Conservation (phyloP, 2,329 filamentous ascomycete species). For the Apiospora rasikravindrae region DNA sequence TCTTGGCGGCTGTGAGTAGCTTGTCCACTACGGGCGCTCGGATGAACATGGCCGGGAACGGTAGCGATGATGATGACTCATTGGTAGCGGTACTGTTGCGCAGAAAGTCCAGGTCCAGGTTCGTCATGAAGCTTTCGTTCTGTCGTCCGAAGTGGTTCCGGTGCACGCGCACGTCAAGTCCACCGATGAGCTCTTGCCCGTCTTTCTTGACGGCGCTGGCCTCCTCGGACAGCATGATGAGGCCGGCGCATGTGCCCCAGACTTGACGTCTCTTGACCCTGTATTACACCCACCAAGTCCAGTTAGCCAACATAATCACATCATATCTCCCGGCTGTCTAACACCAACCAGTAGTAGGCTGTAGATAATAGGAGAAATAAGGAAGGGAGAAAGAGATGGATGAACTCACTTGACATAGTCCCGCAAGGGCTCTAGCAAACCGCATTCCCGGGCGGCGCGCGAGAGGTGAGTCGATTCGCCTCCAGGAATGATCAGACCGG, state of each 20-base stretch:
- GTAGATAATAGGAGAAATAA: conserved; percentile 18
- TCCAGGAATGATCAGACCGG: conserved; percentile 80
- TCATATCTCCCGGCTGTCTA: too few relatives aligned
- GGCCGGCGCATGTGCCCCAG: conserved; percentile 95
- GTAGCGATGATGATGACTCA: conserved; percentile 33
- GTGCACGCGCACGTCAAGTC: conserved; percentile 87
- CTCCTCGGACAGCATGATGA: conserved; percentile 87
- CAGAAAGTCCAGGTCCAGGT: conserved; percentile 76
- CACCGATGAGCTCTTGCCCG: conserved; percentile 91
- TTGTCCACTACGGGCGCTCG: conserved; percentile 91
- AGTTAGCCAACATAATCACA: too few relatives aligned
- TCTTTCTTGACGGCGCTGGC: conserved; percentile 89
- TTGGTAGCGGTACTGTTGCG: conserved; percentile 29
- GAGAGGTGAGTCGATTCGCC: conserved; percentile 96
- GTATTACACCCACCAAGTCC: not conserved
- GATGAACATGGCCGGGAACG: conserved; percentile 89
- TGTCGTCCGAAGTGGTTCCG: conserved; percentile 96
- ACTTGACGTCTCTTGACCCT: conserved; percentile 79
- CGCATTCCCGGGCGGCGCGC: conserved; percentile 81
- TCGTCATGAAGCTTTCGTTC: conserved; percentile 85
- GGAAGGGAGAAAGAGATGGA: not conserved
- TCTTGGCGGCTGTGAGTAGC: conserved; percentile 55
- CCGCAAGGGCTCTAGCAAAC: conserved; percentile 80
- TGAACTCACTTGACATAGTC: conserved; percentile 86
- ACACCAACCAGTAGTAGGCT: too few relatives aligned